Base-by-base conservation (phyloP, 257 asterid species). In the Eustoma russellianum region DNA sequence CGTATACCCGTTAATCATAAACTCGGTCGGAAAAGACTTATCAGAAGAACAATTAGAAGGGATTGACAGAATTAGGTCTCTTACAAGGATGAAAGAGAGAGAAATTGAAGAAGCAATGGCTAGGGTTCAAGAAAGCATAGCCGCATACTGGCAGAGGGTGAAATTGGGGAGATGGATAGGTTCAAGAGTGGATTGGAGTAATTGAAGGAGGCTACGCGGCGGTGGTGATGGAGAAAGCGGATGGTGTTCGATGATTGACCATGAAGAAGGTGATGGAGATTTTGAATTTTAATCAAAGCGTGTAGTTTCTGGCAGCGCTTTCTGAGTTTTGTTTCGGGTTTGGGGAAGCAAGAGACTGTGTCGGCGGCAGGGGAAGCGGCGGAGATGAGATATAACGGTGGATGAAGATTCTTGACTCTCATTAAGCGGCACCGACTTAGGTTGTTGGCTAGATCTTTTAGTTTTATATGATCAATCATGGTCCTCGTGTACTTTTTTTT, bases 91-190 rank as follows among this genome's bases (percentile, higher is more conserved):
- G 28, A 17, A 30, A 2, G 80, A 70, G 19, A 52, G 30, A 53
- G 74, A 19, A 12, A 34, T 74, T 10, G 70, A 50, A 2, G n/a
- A 38, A 11, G 69, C 35, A 1, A 45, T 66, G 55, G 80, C 76
- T 13, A 41, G 40, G 30, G 52, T 62, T 35, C 70, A 74, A 13
- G 74, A 66, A n/a, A 66, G 58, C 7, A 15, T 74, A 30, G 11
- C 52, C 62, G 7, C 65, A 67, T 0, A 9, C 59, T 56, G 16
- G 58, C 57, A 17, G 59, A 62, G 7, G 62, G 64, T 5, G 67
- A 60, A 15, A 55, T 11, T 2, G 9, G 18, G 0, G 33, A 56
- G 17, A 11, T 7, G 2, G 9, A 8, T 7, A 3, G 43, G 1
- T 13, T 64, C 5, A 59, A 54, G 17, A 33, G 13, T 9, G 52